A percentile compares a stretch with the other conserved stretches of the same genome.
Evolutionary conservation across 164 flowering plant genomes (phyloP).

Genomic region (Nymphaea thermarum): DNA sequence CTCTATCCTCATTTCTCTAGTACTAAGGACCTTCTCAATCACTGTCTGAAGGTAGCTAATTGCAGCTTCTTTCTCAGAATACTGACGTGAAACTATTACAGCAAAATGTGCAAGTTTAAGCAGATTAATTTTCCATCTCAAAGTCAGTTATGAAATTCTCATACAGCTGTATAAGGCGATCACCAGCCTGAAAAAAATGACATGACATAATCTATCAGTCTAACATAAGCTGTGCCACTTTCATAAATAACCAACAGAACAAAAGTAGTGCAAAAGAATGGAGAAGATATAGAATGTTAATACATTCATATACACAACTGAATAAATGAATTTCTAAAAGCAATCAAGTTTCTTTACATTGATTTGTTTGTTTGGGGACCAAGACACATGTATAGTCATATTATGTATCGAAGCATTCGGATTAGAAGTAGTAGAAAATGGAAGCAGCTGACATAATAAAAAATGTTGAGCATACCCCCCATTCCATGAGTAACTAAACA

Average conservation of each 20-base stretch:
- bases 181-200: slow-evolving; percentile 57
- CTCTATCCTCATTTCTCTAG: slow-evolving; percentile 67
- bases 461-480: too few relatives aligned
- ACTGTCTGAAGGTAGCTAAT: slow-evolving; percentile 75
- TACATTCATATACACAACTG: too few relatives aligned
- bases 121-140: slow-evolving; percentile 94
- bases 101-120: slow-evolving; percentile 97
- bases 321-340: too few relatives aligned
- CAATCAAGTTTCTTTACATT: too few relatives aligned
- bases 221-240: not conserved
- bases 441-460: too few relatives aligned
- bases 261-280: too few relatives aligned
- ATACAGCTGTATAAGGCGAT: slow-evolving; percentile 84
- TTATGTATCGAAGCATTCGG: too few relatives aligned
- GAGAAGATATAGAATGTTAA: too few relatives aligned
- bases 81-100: slow-evolving; percentile 82
- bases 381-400: too few relatives aligned
- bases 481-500: too few relatives aligned
- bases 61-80: slow-evolving; percentile 79
- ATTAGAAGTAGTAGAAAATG: too few relatives aligned
- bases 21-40: slow-evolving; percentile 66
- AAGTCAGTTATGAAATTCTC: slow-evolving; percentile 90
- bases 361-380: too few relatives aligned
- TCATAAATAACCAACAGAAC: not conserved
- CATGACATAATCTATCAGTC: not conserved